phyloP scores from a whole-genome alignment of 2,329 filamentous ascomycete species.

The Clarireedia homoeocarpa region DNA sequence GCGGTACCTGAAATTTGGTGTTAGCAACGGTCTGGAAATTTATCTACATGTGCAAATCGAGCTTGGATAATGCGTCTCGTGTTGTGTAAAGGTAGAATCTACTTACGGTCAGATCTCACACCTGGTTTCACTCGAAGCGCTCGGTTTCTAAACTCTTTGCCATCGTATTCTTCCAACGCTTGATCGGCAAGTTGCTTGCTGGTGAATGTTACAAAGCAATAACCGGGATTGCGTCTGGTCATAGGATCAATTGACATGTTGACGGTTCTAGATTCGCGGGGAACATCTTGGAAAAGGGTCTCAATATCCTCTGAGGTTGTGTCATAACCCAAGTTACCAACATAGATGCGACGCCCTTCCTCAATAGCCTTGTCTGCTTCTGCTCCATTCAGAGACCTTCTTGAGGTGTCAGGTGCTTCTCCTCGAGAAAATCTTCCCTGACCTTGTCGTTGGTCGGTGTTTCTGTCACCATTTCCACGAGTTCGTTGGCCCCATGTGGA shows the following conservation, averaged over 20 bases:
- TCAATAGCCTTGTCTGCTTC: constrained; percentile 19
- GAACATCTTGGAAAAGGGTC: constrained; percentile 36
- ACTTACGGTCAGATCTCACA: constrained; percentile 29
- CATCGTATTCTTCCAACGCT: constrained; percentile 50
- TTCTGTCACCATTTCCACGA: constrained; percentile 1
- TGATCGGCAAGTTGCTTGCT: constrained; percentile 47
- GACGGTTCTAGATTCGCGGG: constrained; percentile 44
- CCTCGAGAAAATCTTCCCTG: constrained; percentile 8
- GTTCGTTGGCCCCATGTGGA: constrained; percentile 4
- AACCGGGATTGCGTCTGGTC: constrained; percentile 61
- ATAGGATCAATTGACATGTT: constrained; percentile 63
- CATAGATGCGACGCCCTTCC: constrained; percentile 36
- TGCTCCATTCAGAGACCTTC: constrained; percentile 13
- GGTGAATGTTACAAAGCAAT: constrained; percentile 65
- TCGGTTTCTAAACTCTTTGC: constrained; percentile 47
- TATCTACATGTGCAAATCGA: neutral
- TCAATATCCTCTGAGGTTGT: constrained; percentile 43
- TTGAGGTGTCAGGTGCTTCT: constrained; percentile 5
- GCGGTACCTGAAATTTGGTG: neutral
- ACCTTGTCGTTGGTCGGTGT: neutral
- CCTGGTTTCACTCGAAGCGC: constrained; percentile 58
- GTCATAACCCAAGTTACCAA: constrained; percentile 47
- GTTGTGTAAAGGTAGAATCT: constrained; percentile 2
- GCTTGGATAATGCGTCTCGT: neutral
- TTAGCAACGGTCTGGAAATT: neutral